Evolutionary conservation across 1,284 basidiomycete species (phyloP).

Genomic region (Irpex rosettiformis): DNA sequence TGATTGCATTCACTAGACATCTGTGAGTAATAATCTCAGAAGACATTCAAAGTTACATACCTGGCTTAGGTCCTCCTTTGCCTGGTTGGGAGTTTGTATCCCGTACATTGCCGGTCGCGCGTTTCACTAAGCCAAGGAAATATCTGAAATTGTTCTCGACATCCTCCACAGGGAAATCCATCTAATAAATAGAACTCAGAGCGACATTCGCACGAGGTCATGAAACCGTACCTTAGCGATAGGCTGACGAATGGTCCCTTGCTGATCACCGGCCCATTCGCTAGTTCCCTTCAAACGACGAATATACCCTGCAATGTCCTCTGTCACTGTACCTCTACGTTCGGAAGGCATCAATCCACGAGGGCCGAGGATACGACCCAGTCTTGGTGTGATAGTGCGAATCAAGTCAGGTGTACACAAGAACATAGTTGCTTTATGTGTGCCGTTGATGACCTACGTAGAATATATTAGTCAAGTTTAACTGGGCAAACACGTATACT

Average conservation of each 20-base stretch:
- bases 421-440: conserved; percentile 76
- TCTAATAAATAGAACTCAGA: conserved; percentile 36
- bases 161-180: conserved; percentile 72
- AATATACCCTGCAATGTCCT: conserved; percentile 81
- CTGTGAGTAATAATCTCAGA: conserved; percentile 6
- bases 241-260: conserved; percentile 80
- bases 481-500: conserved; percentile 27
- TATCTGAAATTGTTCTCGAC: conserved; percentile 79
- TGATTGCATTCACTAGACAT: conserved; percentile 64
- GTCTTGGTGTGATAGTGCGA: conserved; percentile 71
- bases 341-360: conserved; percentile 95
- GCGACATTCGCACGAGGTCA: not conserved
- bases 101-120: conserved; percentile 65
- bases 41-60: conserved; percentile 25
- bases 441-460: conserved; percentile 59
- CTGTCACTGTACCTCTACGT: conserved; percentile 91
- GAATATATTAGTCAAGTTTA: conserved; percentile 6
- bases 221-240: conserved; percentile 58
- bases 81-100: conserved; percentile 37
- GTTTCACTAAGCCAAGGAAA: conserved; percentile 77
- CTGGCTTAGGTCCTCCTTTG: conserved; percentile 36
- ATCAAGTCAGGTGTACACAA: conserved; percentile 83
- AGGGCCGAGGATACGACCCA: conserved; percentile 90
- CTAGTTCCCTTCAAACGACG: conserved; percentile 77
- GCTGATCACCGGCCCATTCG: conserved; percentile 92